Evolutionary conservation across 2,329 filamentous ascomycete species (phyloP).

Genomic region (Scedosporium boydii): DNA sequence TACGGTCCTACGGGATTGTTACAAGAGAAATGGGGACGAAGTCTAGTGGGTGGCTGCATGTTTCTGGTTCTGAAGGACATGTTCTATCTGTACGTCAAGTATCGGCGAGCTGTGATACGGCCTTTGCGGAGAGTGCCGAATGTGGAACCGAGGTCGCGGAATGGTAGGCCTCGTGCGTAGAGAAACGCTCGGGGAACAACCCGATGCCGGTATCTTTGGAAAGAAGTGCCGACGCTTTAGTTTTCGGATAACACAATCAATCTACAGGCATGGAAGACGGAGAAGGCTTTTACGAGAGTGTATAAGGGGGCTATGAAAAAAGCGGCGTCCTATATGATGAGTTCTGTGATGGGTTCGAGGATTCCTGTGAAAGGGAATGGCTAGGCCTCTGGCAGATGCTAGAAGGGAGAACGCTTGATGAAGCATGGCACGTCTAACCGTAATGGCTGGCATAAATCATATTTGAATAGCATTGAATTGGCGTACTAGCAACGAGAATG

Average conservation of each 20-base stretch:
- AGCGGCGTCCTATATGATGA: too few relatives aligned
- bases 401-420: too few relatives aligned
- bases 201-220: too few relatives aligned
- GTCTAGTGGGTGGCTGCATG: conserved; percentile 76
- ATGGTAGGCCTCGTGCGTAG: background rate
- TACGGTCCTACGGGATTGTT: conserved; percentile 54
- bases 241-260: too few relatives aligned
- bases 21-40: conserved; percentile 80
- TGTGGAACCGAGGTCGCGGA: background rate
- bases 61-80: conserved; percentile 76
- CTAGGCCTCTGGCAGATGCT: too few relatives aligned
- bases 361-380: too few relatives aligned
- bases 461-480: background rate
- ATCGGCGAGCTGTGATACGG: conserved; percentile 48
- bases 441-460: background rate
- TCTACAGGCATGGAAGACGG: too few relatives aligned
- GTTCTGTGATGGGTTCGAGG: too few relatives aligned
- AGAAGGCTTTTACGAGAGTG: too few relatives aligned
- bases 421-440: background rate
- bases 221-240: too few relatives aligned
- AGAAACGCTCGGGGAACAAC: background rate
- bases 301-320: too few relatives aligned
- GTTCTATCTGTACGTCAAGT: conserved; percentile 53
- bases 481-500: background rate
- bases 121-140: conserved; percentile 41